Evolutionary conservation across 2,329 filamentous ascomycete species (phyloP).

Genomic region (Rhexocercosporidium sp.): DNA sequence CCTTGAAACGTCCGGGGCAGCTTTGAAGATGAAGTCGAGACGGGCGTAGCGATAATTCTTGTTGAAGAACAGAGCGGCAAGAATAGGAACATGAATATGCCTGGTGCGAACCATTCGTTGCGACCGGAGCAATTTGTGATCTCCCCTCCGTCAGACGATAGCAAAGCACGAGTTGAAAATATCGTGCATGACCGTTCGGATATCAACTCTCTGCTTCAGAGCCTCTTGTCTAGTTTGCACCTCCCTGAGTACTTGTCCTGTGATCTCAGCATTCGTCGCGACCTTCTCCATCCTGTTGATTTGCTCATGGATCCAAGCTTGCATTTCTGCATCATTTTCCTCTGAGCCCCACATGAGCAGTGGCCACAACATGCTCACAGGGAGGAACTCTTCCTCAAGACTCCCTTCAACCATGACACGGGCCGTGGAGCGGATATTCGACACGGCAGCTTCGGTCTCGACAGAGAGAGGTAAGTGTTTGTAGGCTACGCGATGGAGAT

Average conservation of each 20-base stretch:
- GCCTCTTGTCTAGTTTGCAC: constrained; percentile 51
- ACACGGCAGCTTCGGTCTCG: constrained; percentile 53
- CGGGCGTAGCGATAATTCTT: constrained; percentile 74
- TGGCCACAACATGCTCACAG: constrained; percentile 63
- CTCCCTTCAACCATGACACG: constrained; percentile 50
- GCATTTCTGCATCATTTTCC: constrained; percentile 54
- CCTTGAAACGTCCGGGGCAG: constrained; percentile 17
- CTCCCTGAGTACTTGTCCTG: constrained; percentile 52
- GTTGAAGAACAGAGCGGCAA: constrained; percentile 74
- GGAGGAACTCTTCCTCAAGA: constrained; percentile 51
- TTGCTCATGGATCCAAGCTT: constrained; percentile 55
- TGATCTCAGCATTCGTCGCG: constrained; percentile 51
- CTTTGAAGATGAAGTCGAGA: constrained; percentile 40
- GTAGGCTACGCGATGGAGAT: constrained; percentile 62
- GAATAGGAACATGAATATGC: constrained; percentile 76
- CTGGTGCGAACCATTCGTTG: constrained; percentile 66
- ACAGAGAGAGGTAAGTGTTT: constrained; percentile 52
- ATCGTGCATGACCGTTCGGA: constrained; percentile 42
- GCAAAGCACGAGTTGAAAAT: constrained; percentile 27
- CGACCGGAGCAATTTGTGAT: constrained; percentile 46
- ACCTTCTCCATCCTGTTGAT: constrained; percentile 55
- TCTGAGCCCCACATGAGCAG: constrained; percentile 61
- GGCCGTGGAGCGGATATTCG: constrained; percentile 54
- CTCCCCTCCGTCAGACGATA: constrained; percentile 25
- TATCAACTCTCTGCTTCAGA: constrained; percentile 43